Percentiles rank a stretch among this genome's conserved stretches.
These are phyloP conservation scores for Clonostachys byssicola DNA, from an alignment of 2,329 filamentous ascomycete species.

Conservation along the genomic window DNA sequence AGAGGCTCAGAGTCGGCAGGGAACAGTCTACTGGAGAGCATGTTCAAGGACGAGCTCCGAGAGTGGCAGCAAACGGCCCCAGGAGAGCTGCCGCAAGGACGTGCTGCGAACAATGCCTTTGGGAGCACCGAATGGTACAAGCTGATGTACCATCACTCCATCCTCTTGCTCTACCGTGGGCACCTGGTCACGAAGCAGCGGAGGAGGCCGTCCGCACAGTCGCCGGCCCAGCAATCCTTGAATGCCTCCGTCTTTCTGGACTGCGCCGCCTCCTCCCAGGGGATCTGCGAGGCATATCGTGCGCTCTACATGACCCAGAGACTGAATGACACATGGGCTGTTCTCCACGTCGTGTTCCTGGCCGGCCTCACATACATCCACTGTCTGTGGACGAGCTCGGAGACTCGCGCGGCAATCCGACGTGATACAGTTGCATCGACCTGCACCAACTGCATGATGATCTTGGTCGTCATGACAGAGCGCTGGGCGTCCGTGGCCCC, in stretches of 20 bases:
- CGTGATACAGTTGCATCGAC: neutral
- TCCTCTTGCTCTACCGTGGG: neutral
- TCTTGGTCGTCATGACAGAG: constrained; percentile 44
- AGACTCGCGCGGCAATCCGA: neutral
- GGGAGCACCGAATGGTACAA: constrained; percentile 1
- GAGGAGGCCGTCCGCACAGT: neutral
- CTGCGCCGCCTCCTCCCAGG: neutral
- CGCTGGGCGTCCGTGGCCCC: constrained; percentile 40
- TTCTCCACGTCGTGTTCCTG: constrained; percentile 26
- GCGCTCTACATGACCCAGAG: neutral
- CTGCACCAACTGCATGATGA: constrained; percentile 33
- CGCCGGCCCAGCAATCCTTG: neutral
- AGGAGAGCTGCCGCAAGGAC: neutral
- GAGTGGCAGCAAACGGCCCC: neutral
- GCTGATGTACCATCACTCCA: constrained; percentile 3
- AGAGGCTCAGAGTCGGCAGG: neutral
- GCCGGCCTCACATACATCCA: constrained; percentile 26
- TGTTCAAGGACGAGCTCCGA: neutral
- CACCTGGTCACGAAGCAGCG: neutral
- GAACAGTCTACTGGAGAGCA: neutral
- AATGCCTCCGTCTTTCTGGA: neutral
- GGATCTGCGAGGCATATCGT: neutral
- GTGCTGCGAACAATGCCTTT: neutral
- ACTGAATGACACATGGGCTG: constrained; percentile 19
- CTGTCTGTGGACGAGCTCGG: constrained; percentile 13